Percentiles rank a stretch among this genome's conserved stretches.
phyloP scores from a whole-genome alignment of 2,329 filamentous ascomycete genomes.

The Seiridium cupressi region DNA sequence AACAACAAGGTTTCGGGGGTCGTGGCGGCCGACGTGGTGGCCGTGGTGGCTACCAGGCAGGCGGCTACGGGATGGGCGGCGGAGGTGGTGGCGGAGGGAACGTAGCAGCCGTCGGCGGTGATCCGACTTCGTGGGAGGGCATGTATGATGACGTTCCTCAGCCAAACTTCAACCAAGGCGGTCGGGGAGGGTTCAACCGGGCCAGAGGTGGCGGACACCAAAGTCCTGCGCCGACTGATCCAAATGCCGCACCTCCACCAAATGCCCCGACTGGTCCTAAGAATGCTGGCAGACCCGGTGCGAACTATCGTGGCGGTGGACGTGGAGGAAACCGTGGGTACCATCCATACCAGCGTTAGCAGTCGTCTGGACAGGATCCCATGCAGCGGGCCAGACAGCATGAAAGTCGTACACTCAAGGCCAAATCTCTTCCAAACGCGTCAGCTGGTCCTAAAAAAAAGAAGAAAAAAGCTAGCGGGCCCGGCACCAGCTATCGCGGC shows the following conservation, averaged over 20 bases:
- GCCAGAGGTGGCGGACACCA: conserved; percentile 32
- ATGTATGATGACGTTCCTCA: conserved; percentile 97
- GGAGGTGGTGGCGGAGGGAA: conserved; percentile 33
- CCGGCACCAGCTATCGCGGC: no score
- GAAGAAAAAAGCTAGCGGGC: no score
- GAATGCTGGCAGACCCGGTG: conserved; percentile 87
- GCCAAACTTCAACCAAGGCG: conserved; percentile 60
- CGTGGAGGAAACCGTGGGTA: conserved; percentile 72
- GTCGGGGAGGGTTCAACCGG: conserved; percentile 39
- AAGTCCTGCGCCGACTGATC: conserved; percentile 43
- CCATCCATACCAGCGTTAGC: conserved; percentile 65
- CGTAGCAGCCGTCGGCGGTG: conserved; percentile 49
- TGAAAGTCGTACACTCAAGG: no score
- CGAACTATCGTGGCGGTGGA: conserved; percentile 90
- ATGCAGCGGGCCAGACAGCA: no score
- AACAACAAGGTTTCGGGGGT: conserved; percentile 26
- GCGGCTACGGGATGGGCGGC: conserved; percentile 28
- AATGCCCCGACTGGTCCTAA: conserved; percentile 93
- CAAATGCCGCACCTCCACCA: conserved; percentile 63
- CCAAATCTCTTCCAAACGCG: no score
- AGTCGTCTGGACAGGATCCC: no score
- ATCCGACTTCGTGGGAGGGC: conserved; percentile 89
- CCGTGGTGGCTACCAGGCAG: conserved; percentile 19
- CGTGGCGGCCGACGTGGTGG: conserved; percentile 22
- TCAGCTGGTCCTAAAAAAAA: no score